Percentiles rank a stretch among this genome's conserved stretches.
Conservation (phyloP, 2,329 filamentous ascomycete genomes). For the Zarea fungicola region DNA sequence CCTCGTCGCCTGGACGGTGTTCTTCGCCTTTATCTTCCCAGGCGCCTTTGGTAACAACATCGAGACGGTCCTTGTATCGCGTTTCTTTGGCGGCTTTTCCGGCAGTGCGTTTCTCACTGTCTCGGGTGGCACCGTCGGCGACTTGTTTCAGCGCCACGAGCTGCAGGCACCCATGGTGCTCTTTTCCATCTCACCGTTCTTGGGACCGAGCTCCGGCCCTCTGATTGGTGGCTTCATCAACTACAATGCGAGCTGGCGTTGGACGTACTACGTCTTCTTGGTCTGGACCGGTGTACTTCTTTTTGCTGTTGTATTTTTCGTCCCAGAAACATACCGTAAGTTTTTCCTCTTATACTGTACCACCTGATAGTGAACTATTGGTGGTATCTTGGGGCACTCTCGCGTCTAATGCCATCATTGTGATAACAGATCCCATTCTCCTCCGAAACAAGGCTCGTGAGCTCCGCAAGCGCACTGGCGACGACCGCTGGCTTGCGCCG, state of each 20-base stretch:
- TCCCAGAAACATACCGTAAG: slow-evolving; percentile 81
- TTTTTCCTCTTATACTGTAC: slow-evolving; percentile 13
- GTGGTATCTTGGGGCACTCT: background rate
- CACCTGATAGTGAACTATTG: too few species aligned
- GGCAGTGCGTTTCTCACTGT: slow-evolving; percentile 67
- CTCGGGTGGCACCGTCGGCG: slow-evolving; percentile 79
- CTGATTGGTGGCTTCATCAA: slow-evolving; percentile 78
- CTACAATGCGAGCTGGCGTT: slow-evolving; percentile 66
- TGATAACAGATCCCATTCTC: slow-evolving; percentile 65
- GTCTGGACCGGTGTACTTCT: slow-evolving; percentile 72
- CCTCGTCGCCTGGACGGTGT: slow-evolving; percentile 66
- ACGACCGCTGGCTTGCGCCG: slow-evolving; percentile 69
- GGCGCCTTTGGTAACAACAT: slow-evolving; percentile 78
- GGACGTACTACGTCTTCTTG: slow-evolving; percentile 78
- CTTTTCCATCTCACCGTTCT: slow-evolving; percentile 62
- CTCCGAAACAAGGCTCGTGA: slow-evolving; percentile 66
- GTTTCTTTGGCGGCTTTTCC: slow-evolving; percentile 72
- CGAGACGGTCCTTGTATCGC: slow-evolving; percentile 68
- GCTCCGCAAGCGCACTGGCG: slow-evolving; percentile 69
- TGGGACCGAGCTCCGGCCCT: slow-evolving; percentile 56
- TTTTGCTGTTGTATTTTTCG: slow-evolving; percentile 59
- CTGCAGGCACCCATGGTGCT: slow-evolving; percentile 80
- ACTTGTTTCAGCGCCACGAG: slow-evolving; percentile 64
- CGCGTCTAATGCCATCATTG: background rate
- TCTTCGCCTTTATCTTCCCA: slow-evolving; percentile 75